These are phyloP conservation scores for Mariannaea sp. DNA, from an alignment of 2,329 filamentous ascomycete genomes.

Conservation along the genomic window DNA sequence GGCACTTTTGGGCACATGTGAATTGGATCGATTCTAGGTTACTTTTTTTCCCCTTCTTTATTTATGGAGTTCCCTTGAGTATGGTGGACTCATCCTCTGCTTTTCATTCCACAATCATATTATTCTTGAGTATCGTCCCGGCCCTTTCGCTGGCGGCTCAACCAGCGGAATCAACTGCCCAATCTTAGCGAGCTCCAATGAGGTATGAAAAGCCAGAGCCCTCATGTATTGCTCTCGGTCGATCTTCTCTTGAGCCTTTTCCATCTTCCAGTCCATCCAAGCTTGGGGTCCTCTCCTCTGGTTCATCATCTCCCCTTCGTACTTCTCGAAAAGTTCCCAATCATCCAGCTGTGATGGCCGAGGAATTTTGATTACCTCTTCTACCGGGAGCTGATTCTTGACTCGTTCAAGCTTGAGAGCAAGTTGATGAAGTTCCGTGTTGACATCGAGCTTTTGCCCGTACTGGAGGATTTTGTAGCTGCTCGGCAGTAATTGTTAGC, in stretches of 20 bases:
- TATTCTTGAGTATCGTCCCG: not conserved
- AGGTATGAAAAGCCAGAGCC: slow-evolving; percentile 34
- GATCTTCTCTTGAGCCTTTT: slow-evolving; percentile 39
- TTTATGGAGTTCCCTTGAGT: not conserved
- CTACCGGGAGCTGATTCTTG: slow-evolving; percentile 47
- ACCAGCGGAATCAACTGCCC: slow-evolving; percentile 4
- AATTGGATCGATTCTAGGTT: too few relatives aligned
- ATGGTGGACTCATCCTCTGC: not conserved
- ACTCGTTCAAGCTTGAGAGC: slow-evolving; percentile 54
- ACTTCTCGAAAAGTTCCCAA: slow-evolving; percentile 56
- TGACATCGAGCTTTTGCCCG: slow-evolving; percentile 41
- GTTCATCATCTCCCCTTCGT: slow-evolving; percentile 50
- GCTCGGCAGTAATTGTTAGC: not conserved
- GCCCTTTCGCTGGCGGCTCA: not conserved
- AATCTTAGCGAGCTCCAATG: slow-evolving; percentile 28
- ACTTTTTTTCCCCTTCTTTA: not conserved
- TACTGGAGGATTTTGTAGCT: slow-evolving; percentile 58
- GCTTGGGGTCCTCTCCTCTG: slow-evolving; percentile 45
- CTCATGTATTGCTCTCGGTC: slow-evolving; percentile 38
- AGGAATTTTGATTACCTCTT: slow-evolving; percentile 52
- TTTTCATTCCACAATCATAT: not conserved
- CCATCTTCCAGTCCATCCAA: slow-evolving; percentile 49
- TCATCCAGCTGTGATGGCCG: slow-evolving; percentile 61
- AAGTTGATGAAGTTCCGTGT: slow-evolving; percentile 47
- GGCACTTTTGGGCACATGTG: too few relatives aligned